Conservation (phyloP, 768 basidiomycete genomes). For the Leccinum boreale region DNA sequence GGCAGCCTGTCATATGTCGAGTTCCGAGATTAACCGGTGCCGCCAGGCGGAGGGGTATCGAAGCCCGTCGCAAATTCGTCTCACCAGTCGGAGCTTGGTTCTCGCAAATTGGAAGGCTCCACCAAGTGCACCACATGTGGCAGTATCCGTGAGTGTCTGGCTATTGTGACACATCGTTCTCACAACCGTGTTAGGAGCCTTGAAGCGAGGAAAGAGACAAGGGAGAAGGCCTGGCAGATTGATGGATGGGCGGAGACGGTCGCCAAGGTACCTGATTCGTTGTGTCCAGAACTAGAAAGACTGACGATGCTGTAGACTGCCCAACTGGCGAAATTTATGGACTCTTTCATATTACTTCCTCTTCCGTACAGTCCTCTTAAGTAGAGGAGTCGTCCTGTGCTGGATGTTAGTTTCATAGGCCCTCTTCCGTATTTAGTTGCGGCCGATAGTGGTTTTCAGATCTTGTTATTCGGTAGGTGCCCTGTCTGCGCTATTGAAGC, state of each 20-base stretch:
- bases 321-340: slow-evolving; percentile 83
- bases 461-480: background rate
- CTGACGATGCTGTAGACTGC: slow-evolving; percentile 62
- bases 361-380: slow-evolving; percentile 84
- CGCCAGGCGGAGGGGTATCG: slow-evolving; percentile 85
- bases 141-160: slow-evolving; percentile 75
- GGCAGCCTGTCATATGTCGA: background rate
- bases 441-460: background rate
- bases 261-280: slow-evolving; percentile 58
- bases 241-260: slow-evolving; percentile 97
- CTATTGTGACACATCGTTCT: slow-evolving; percentile 7
- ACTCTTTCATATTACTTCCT: slow-evolving; percentile 77
- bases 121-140: slow-evolving; percentile 96
- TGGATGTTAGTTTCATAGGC: background rate
- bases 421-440: background rate
- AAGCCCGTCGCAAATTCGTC: slow-evolving; percentile 85
- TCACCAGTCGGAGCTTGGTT: slow-evolving; percentile 91
- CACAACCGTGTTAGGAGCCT: slow-evolving; percentile 49
- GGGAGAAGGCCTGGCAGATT: slow-evolving; percentile 91
- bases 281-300: background rate
- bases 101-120: slow-evolving; percentile 78
- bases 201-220: slow-evolving; percentile 74
- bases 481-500: background rate
- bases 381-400: slow-evolving; percentile 33
- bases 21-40: slow-evolving; percentile 5